phyloP scores from a whole-genome alignment of 2,329 filamentous ascomycete genomes.

The Boeremia lycopersici region DNA sequence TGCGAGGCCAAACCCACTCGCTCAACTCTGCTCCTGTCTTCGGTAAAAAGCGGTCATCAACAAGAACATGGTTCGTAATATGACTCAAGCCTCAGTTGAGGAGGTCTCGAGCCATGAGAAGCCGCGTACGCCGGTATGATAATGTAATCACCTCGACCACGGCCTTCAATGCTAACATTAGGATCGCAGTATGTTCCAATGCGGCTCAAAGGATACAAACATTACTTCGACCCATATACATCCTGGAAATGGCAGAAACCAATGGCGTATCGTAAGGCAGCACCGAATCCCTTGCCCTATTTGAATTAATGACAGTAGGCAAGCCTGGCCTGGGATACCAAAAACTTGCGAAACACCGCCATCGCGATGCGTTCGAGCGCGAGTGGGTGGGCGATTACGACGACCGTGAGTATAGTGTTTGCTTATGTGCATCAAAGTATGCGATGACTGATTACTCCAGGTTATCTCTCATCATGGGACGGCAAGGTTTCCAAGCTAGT shows the following conservation, averaged over 20 bases:
- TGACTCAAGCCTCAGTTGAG: conserved; percentile 20
- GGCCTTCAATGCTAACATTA: background rate
- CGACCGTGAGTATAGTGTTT: conserved; percentile 22
- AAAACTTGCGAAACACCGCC: conserved; percentile 29
- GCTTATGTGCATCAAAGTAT: no score
- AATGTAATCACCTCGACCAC: background rate
- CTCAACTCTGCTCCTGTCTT: conserved; percentile 26
- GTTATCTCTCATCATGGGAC: conserved; percentile 38
- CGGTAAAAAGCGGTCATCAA: background rate
- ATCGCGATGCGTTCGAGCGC: conserved; percentile 33
- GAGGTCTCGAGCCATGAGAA: conserved; percentile 13
- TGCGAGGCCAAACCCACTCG: conserved; percentile 22
- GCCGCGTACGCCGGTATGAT: background rate
- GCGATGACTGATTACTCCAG: background rate
- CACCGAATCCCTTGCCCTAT: no score
- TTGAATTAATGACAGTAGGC: conserved; percentile 1
- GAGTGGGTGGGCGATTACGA: conserved; percentile 36
- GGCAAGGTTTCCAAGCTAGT: conserved; percentile 38
- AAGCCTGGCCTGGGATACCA: conserved; percentile 33
- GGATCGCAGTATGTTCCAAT: conserved; percentile 3
- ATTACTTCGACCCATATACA: conserved; percentile 30
- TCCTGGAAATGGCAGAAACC: conserved; percentile 31
- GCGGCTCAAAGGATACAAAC: conserved; percentile 27
- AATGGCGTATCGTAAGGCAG: conserved; percentile 30
- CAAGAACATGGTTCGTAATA: conserved; percentile 12